Evolutionary conservation across 805 yeast species (phyloP).

Genomic region (Debaryomyces prosopidis): DNA sequence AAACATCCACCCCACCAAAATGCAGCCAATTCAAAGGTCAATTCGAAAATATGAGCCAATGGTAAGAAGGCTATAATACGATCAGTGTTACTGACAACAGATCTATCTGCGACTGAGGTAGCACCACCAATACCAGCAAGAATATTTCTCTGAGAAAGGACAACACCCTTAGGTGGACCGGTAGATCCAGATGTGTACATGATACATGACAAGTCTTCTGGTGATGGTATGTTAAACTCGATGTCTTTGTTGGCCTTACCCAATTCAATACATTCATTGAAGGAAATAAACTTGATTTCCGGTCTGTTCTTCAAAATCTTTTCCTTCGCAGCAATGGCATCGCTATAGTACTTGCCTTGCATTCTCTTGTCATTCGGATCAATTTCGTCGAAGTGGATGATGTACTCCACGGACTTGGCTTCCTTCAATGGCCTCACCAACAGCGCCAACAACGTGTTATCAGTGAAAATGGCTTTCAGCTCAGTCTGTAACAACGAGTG

Average conservation of each 20-base stretch:
- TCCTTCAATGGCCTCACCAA: constrained; percentile 71
- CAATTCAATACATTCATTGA: constrained; percentile 61
- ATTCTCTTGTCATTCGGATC: constrained; percentile 63
- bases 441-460: constrained; percentile 66
- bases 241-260: constrained; percentile 56
- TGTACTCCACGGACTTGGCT: constrained; percentile 59
- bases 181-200: constrained; percentile 90
- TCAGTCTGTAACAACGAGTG: constrained; percentile 85
- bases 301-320: constrained; percentile 70
- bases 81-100: constrained; percentile 55
- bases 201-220: constrained; percentile 67
- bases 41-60: constrained; percentile 93
- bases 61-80: constrained; percentile 88
- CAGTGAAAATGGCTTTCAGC: constrained; percentile 79
- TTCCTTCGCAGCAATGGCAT: constrained; percentile 58
- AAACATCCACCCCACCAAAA: constrained; percentile 88
- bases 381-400: constrained; percentile 69
- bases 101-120: constrained; percentile 56
- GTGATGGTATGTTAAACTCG: constrained; percentile 46
- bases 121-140: constrained; percentile 89
- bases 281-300: constrained; percentile 66
- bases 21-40: constrained; percentile 75
- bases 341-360: constrained; percentile 56
- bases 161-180: constrained; percentile 85
- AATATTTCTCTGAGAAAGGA: constrained; percentile 63